Base-by-base conservation (phyloP, 2,329 filamentous ascomycete species). In the Colletotrichum neosansevieriae region DNA sequence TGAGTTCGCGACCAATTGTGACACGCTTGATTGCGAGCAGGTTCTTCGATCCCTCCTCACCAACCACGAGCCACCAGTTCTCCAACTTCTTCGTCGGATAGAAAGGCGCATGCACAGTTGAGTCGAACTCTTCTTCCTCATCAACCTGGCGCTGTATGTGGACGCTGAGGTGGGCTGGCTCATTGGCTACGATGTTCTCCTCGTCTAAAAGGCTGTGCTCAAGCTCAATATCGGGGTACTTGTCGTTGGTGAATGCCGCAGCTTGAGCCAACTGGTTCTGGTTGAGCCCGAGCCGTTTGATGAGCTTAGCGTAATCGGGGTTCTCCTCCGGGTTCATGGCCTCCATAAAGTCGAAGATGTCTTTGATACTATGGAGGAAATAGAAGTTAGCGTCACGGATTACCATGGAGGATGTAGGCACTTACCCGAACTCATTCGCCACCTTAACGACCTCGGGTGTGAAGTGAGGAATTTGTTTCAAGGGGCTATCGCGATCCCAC, bases 391-490 rank as follows among this genome's bases (percentile, higher is more conserved):
- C 65, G 71, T 65, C 17, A 38, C 49, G 58, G 40, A 58, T 3
- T 12, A 51, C 11, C 19, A 34, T 45, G n/a, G 57, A 51, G n/a
- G 11, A 42, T 7, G 51, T 56, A 49, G 61, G 53, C 71, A 86
- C 88, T 76, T 89, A 92, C 89, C 88, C 91, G 77, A 90, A 92
- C 66, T 92, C 90, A 76, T 92, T 92, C 50, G 93, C 94, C 71
- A 89, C 92, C 80, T 95, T 92, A 73, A 98, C 91, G 58, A 92
- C 91, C 70, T 95, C 91, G 42, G 91, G 88, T 15, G 91, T 89
- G 79, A 98, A 98, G 82, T 98, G 94, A 73, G 96, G 96, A 76
- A 99, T 98, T 80, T 99, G 96, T 83, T 98, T 98, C 73, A 99
- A 86, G 44, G 96, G 94, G 75, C 93, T 97, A 79, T 99, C 96